Conservation (phyloP, 2,329 filamentous ascomycete genomes). For the Parascedosporium putredinis region DNA sequence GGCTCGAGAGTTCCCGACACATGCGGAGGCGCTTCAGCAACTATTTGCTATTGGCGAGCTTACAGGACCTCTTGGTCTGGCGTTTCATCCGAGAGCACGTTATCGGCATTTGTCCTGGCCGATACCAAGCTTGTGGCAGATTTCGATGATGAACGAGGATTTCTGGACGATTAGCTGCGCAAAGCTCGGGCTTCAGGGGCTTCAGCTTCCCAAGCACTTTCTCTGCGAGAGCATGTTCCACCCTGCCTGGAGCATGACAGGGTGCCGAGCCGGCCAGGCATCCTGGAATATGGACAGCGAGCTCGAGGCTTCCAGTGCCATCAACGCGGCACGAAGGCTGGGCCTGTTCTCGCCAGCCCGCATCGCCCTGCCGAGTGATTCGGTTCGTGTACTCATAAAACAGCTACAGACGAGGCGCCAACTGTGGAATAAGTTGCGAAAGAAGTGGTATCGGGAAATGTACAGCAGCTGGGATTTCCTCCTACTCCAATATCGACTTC, state of each 20-base stretch:
- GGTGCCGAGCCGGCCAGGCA: neutral
- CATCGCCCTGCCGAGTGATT: neutral
- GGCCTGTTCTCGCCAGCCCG: neutral
- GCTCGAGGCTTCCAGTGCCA: neutral
- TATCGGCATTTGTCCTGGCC: neutral
- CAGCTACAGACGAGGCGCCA: neutral
- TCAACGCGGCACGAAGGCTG: neutral
- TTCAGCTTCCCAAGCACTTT: neutral
- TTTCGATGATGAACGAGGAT: neutral
- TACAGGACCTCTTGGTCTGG: neutral
- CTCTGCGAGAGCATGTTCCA: neutral
- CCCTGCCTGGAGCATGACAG: neutral
- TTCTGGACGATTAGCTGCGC: slow-evolving; percentile 7
- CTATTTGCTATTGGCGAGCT: neutral
- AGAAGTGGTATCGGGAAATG: slow-evolving; percentile 7
- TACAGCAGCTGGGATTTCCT: neutral
- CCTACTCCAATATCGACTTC: slow-evolving; percentile 3
- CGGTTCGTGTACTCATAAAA: neutral
- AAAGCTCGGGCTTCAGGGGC: slow-evolving; percentile 5
- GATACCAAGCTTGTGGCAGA: slow-evolving; percentile 2
- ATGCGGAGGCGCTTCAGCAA: neutral
- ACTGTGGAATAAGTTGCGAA: neutral
- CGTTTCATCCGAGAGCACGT: neutral
- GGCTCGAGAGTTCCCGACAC: neutral
- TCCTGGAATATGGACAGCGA: neutral